phyloP scores from a whole-genome alignment of 169 alveolate genomes.

The Sarcocystis neurona region DNA sequence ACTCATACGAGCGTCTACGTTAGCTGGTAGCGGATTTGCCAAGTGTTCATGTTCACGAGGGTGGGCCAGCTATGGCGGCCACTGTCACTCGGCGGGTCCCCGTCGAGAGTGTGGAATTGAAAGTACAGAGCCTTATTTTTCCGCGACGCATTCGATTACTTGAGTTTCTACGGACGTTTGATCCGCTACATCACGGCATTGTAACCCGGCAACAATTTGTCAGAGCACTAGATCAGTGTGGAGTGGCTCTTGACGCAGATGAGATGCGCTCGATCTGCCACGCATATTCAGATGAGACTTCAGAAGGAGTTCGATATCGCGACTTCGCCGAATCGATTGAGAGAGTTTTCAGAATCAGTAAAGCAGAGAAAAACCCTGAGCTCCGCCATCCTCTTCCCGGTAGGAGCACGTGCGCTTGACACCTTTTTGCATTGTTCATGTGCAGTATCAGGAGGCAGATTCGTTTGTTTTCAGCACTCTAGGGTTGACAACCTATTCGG shows the following conservation, averaged over 20 bases:
- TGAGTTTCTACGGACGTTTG: conserved; percentile 12
- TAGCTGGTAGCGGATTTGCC: too few relatives aligned
- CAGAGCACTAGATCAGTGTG: conserved; percentile 23
- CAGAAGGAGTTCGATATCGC: conserved; percentile 17
- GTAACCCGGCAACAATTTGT: conserved; percentile 21
- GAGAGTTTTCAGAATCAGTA: neutral
- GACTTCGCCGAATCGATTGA: neutral
- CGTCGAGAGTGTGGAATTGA: neutral
- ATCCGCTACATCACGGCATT: conserved; percentile 14
- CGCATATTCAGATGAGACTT: conserved; percentile 21
- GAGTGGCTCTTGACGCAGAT: neutral
- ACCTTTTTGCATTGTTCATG: neutral
- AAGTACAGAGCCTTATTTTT: neutral
- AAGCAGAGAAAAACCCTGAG: neutral
- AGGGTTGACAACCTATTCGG: too few relatives aligned
- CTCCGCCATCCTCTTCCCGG: neutral
- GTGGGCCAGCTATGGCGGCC: neutral
- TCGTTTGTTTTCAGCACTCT: too few relatives aligned
- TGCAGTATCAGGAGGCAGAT: too few relatives aligned
- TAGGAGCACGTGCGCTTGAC: neutral
- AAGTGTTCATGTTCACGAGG: neutral
- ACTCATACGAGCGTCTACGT: too few relatives aligned
- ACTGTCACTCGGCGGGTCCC: neutral
- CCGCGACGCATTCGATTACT: neutral
- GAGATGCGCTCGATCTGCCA: neutral